These are phyloP conservation scores for Penicillium nucicola DNA, from an alignment of 495 filamentous ascomycete genomes.

Conservation along the genomic window DNA sequence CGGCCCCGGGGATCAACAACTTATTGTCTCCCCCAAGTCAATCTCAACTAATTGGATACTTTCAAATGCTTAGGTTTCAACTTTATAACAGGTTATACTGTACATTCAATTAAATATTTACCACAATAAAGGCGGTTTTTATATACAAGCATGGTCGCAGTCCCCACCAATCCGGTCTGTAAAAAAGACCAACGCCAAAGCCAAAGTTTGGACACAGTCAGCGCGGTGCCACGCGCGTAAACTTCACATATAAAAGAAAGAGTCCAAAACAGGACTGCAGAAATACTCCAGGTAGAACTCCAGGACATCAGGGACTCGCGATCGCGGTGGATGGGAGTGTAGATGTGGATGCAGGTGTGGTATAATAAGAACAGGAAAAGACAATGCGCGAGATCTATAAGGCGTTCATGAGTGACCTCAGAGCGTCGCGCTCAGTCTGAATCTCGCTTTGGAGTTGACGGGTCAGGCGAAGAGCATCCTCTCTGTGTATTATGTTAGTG, in stretches of 20 bases:
- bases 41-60: not conserved
- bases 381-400: slow-evolving; percentile 2
- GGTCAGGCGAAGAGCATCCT: slow-evolving; percentile 82
- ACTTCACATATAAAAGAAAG: not conserved
- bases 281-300: slow-evolving; percentile 7
- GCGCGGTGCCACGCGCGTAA: slow-evolving; percentile 13
- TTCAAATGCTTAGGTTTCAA: not conserved
- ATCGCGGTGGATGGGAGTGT: slow-evolving; percentile 5
- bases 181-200: not conserved
- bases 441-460: slow-evolving; percentile 68
- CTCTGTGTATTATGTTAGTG: slow-evolving; percentile 50
- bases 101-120: slow-evolving; percentile 25
- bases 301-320: slow-evolving; percentile 9
- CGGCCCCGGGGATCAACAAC: not conserved
- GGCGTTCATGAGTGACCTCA: slow-evolving; percentile 37
- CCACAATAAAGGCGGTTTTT: slow-evolving; percentile 8
- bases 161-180: slow-evolving; percentile 1
- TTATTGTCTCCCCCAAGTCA: not conserved
- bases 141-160: slow-evolving; percentile 21
- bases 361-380: slow-evolving; percentile 13
- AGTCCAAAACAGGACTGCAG: slow-evolving; percentile 8
- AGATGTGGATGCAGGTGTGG: slow-evolving; percentile 28
- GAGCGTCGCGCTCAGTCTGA: slow-evolving; percentile 54
- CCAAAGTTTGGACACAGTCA: slow-evolving; percentile 2
- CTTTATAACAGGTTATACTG: slow-evolving; percentile 8